These are phyloP conservation scores for Phialophora chinensis DNA, from an alignment of 2,329 filamentous ascomycete genomes.

Conservation along the genomic window DNA sequence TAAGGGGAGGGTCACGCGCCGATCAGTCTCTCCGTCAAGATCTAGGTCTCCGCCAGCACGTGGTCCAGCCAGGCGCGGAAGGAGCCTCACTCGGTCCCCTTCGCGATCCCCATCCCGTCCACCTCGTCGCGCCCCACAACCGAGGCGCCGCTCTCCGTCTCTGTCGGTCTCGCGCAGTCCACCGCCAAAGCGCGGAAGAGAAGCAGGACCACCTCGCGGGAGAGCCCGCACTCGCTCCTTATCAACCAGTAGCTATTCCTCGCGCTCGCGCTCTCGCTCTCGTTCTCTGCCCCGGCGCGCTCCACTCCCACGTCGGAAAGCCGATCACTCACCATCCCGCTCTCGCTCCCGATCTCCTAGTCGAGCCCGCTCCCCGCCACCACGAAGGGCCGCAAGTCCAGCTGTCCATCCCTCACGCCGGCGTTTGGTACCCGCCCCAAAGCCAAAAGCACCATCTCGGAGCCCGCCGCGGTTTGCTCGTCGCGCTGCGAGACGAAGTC, in stretches of 20 bases:
- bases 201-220: constrained; percentile 23
- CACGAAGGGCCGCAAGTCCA: constrained; percentile 16
- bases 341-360: constrained; percentile 23
- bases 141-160: constrained; percentile 36
- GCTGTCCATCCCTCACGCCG: constrained; percentile 19
- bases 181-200: constrained; percentile 30
- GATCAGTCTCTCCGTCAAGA: constrained; percentile 35
- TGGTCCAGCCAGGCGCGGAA: constrained; percentile 27
- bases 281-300: constrained; percentile 18
- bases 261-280: constrained; percentile 8
- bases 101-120: constrained; percentile 38
- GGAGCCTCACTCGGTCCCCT: constrained; percentile 30
- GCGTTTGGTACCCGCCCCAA: constrained; percentile 2
- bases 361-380: constrained; percentile 26
- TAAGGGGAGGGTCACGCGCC: constrained; percentile 28
- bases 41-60: constrained; percentile 40
- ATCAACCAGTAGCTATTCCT: constrained; percentile 27
- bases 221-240: constrained; percentile 27
- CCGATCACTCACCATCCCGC: constrained; percentile 19
- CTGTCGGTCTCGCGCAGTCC: constrained; percentile 33
- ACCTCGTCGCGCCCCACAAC: constrained; percentile 15
- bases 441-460: constrained; percentile 19
- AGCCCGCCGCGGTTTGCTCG: constrained; percentile 12
- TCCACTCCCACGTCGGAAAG: constrained; percentile 6
- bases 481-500: constrained; percentile 3